These are phyloP conservation scores for Saccharomycopsis synnaedendra DNA, from an alignment of 805 yeast genomes.

Conservation along the genomic window DNA sequence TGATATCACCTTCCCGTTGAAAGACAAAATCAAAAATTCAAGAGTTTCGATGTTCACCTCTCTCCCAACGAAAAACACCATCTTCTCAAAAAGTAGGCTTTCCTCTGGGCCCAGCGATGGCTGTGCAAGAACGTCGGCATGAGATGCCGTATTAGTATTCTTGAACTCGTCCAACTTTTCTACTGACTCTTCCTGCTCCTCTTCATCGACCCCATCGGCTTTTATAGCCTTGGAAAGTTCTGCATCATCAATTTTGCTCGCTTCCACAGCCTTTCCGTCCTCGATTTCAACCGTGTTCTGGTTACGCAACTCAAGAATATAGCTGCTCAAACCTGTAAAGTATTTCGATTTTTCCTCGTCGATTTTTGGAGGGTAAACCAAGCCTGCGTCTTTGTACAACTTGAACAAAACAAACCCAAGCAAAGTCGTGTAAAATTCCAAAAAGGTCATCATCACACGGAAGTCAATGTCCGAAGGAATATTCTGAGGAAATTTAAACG, in stretches of 20 bases:
- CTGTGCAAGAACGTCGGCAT: conserved; percentile 63
- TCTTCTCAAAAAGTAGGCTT: conserved; percentile 48
- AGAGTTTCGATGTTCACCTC: conserved; percentile 90
- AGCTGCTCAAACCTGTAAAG: conserved; percentile 82
- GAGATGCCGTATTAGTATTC: conserved; percentile 45
- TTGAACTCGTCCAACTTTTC: conserved; percentile 60
- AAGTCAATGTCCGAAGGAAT: conserved; percentile 92
- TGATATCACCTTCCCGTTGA: conserved; percentile 78
- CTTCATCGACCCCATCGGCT: conserved; percentile 28
- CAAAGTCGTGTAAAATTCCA: conserved; percentile 90
- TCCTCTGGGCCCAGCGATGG: conserved; percentile 50
- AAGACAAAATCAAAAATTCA: conserved; percentile 76
- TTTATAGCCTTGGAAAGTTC: conserved; percentile 25
- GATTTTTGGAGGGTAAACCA: conserved; percentile 85
- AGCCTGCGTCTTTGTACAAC: conserved; percentile 73
- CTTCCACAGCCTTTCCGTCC: conserved; percentile 25
- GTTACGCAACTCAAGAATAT: conserved; percentile 50
- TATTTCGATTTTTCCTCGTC: conserved; percentile 53
- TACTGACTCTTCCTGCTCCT: conserved; percentile 24
- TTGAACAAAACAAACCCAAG: conserved; percentile 80
- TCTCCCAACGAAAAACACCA: conserved; percentile 82
- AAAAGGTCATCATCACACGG: conserved; percentile 91
- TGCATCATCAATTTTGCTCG: conserved; percentile 40
- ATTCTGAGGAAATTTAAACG: conserved; percentile 93
- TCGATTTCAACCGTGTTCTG: conserved; percentile 17